Conservation (phyloP, 169 alveolate species). For the Plasmodium inui region DNA sequence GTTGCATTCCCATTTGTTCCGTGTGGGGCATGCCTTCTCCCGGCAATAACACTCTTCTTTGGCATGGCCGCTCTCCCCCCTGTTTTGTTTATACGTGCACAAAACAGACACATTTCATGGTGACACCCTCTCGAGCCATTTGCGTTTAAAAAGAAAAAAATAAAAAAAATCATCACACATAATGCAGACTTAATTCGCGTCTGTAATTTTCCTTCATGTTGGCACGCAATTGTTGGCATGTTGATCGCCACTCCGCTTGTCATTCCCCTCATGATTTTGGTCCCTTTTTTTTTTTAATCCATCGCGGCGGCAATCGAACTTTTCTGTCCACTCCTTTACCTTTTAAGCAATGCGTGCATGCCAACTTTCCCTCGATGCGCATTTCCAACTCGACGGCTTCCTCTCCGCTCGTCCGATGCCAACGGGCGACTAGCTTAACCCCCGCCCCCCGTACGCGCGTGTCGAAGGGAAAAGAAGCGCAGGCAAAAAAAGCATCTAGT, state of each 20-base stretch:
- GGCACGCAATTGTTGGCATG: neutral
- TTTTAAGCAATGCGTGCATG: neutral
- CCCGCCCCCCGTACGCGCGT: neutral
- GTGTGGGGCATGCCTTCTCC: neutral
- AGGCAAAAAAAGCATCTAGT: neutral
- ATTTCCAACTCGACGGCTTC: neutral
- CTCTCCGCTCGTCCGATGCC: neutral
- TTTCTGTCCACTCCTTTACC: neutral
- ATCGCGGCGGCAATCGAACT: neutral
- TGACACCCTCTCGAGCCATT: neutral
- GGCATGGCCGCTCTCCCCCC: neutral
- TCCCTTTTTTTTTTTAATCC: too few species aligned
- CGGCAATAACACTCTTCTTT: neutral
- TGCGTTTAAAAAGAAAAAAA: neutral
- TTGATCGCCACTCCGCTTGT: neutral
- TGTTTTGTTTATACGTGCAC: neutral
- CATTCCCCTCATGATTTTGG: too few species aligned
- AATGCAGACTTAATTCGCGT: neutral
- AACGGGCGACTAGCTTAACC: neutral
- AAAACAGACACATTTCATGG: neutral
- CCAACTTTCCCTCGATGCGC: neutral
- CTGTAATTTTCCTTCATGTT: neutral
- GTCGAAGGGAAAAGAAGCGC: neutral
- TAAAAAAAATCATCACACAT: neutral
- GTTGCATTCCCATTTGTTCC: neutral